A percentile compares a stretch with the other conserved stretches of the same genome.
Evolutionary conservation across 2,329 filamentous ascomycete genomes (phyloP).

Genomic region (Arthrobotrys conoides): DNA sequence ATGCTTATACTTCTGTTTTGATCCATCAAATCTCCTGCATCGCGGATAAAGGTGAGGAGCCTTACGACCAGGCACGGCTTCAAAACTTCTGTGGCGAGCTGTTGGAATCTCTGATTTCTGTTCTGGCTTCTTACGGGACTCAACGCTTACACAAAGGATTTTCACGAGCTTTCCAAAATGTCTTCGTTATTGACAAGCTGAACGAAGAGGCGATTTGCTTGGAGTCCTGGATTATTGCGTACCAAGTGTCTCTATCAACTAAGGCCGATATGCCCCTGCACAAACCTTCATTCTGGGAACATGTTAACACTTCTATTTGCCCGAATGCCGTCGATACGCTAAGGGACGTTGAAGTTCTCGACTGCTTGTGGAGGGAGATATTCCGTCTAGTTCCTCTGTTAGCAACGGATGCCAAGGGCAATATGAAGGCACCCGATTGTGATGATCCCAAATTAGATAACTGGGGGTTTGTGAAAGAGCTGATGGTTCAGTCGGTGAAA

Average conservation of each 20-base stretch:
- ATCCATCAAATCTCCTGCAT: slow-evolving; percentile 22
- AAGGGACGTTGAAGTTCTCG: slow-evolving; percentile 67
- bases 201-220: slow-evolving; percentile 62
- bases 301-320: slow-evolving; percentile 68
- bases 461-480: slow-evolving; percentile 74
- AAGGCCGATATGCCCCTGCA: background rate
- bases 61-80: background rate
- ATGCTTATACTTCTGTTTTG: slow-evolving; percentile 25
- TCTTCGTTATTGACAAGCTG: slow-evolving; percentile 1
- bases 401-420: slow-evolving; percentile 74
- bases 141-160: slow-evolving; percentile 10
- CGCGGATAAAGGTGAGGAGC: background rate
- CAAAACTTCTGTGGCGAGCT: slow-evolving; percentile 14
- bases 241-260: slow-evolving; percentile 69
- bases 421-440: slow-evolving; percentile 66
- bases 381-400: slow-evolving; percentile 75
- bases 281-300: slow-evolving; percentile 63
- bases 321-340: slow-evolving; percentile 45
- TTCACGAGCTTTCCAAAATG: slow-evolving; percentile 17
- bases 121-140: slow-evolving; percentile 7
- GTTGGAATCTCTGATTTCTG: slow-evolving; percentile 27
- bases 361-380: slow-evolving; percentile 73
- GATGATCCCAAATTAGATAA: slow-evolving; percentile 70
- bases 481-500: slow-evolving; percentile 73
- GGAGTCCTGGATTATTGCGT: slow-evolving; percentile 74